phyloP scores from a whole-genome alignment of 2,329 filamentous ascomycete genomes.

The Myotisia sp. region DNA sequence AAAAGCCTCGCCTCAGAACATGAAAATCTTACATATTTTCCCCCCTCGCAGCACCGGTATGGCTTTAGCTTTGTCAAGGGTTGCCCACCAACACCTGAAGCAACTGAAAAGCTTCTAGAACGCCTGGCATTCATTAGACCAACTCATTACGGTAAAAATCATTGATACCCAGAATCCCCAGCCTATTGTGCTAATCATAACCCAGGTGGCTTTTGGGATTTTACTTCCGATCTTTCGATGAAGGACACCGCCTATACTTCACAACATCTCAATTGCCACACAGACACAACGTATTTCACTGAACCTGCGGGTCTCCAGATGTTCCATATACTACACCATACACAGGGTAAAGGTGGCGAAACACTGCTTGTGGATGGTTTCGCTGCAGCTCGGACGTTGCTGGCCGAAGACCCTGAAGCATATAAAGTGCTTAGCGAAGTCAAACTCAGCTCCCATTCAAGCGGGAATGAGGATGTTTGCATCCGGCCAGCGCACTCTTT shows the following conservation, averaged over 20 bases:
- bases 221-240: slow-evolving; percentile 72
- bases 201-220: slow-evolving; percentile 61
- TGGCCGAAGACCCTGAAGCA: slow-evolving; percentile 38
- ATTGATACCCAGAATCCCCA: too few species aligned
- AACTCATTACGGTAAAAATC: slow-evolving; percentile 68
- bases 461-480: slow-evolving; percentile 69
- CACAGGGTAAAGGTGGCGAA: slow-evolving; percentile 49
- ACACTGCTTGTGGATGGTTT: slow-evolving; percentile 82
- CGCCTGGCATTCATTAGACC: slow-evolving; percentile 73
- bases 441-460: slow-evolving; percentile 63
- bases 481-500: slow-evolving; percentile 58
- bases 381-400: slow-evolving; percentile 49
- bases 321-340: slow-evolving; percentile 80
- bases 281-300: slow-evolving; percentile 90
- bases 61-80: slow-evolving; percentile 67
- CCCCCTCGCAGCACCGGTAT: slow-evolving; percentile 39
- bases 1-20: slow-evolving; percentile 5
- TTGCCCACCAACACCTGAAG: slow-evolving; percentile 53
- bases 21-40: slow-evolving; percentile 6
- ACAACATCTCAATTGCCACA: slow-evolving; percentile 68
- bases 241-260: slow-evolving; percentile 90
- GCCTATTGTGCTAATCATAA: too few species aligned
- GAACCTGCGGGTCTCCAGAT: slow-evolving; percentile 84
- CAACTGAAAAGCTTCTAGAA: slow-evolving; percentile 61
- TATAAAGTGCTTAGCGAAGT: slow-evolving; percentile 45